Evolutionary conservation across 352 stramenopile genomes (phyloP), one percentile per base, ranked within the genome.

Genomic region (Pythium apleroticum): DNA sequence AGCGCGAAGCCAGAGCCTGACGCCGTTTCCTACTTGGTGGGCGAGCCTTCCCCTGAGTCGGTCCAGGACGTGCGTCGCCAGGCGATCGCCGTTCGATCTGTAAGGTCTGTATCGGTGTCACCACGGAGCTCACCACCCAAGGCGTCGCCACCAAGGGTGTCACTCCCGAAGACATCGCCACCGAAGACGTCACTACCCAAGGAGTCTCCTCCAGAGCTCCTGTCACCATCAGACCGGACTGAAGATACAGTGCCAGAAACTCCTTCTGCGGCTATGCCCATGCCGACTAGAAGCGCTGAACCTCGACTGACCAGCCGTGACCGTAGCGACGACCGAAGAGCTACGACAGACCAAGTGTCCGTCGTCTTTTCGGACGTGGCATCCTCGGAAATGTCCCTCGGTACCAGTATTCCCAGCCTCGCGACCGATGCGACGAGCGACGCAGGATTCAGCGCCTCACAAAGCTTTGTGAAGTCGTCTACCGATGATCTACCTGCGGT

Each of bases 351-450:
- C 11, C 22, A 12, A 24, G 5, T 39, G n/a, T 30, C 28, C 2
- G 52, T 45, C 1, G 30, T 58, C 7, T 56, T 70, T 25, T 86
- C 81, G 4, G 46, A 77, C 8, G 54, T 69, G 0, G 66, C 66
- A 10, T 86, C 75, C 3, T 84, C 78, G 0, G 73, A 84, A 15
- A 61, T 87, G 35, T 88, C 78, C 1, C 81, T 84, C 37, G 54
- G 65, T 33, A 66, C 66, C 4, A 81, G 68, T 39, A 73, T 90
- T 50, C 72, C 71, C 0, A 88, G 72, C 48, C 70, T 88, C 15
- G 63, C 45, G 19, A 78, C 60, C 22, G 75, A 78, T 15, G 35
- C n/a, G 17, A 52, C 49, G 4, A 52, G 58, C 19, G 58, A 35
- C 27, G 22, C 27, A 24, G 46, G 54, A 15, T 55, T 39, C 28